Conservation (phyloP, 495 filamentous ascomycete genomes). For the Elaphomyces granulatus region DNA sequence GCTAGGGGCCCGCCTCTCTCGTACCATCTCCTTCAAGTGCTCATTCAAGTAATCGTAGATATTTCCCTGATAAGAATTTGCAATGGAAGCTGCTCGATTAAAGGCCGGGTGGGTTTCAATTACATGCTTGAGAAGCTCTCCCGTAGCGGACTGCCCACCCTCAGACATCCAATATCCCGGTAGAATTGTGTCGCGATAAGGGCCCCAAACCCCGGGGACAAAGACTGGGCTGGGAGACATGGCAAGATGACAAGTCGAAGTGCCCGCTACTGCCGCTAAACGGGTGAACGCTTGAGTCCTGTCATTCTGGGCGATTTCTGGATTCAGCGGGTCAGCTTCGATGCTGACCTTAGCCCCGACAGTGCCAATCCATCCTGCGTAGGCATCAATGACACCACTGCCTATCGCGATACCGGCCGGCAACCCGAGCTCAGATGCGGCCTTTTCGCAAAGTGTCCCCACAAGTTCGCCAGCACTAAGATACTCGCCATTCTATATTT, state of each 20-base stretch:
- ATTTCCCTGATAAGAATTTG: conserved; percentile 62
- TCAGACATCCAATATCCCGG: conserved; percentile 92
- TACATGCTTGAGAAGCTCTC: conserved; percentile 84
- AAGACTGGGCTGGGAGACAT: conserved; percentile 89
- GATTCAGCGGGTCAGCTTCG: conserved; percentile 41
- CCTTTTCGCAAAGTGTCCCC: conserved; percentile 69
- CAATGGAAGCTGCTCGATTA: conserved; percentile 56
- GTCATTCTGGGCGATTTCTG: conserved; percentile 53
- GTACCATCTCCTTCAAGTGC: conserved; percentile 62
- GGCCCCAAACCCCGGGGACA: conserved; percentile 89
- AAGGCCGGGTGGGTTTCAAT: conserved; percentile 87
- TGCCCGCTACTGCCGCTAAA: conserved; percentile 89
- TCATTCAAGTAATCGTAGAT: conserved; percentile 92
- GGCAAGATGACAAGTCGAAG: conserved; percentile 90
- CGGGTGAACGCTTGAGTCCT: conserved; percentile 83
- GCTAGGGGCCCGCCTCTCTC: conserved; percentile 50
- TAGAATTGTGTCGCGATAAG: conserved; percentile 84
- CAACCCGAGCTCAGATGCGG: conserved; percentile 72
- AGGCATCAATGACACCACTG: conserved; percentile 94
- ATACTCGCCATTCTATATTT: conserved; percentile 68
- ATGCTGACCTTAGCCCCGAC: conserved; percentile 89
- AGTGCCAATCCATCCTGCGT: conserved; percentile 96
- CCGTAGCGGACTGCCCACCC: conserved; percentile 90
- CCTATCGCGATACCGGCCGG: conserved; percentile 80
- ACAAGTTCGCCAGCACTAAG: conserved; percentile 82